phyloP scores from a whole-genome alignment of 2,329 filamentous ascomycete species.

The Metarhizium robertsii region DNA sequence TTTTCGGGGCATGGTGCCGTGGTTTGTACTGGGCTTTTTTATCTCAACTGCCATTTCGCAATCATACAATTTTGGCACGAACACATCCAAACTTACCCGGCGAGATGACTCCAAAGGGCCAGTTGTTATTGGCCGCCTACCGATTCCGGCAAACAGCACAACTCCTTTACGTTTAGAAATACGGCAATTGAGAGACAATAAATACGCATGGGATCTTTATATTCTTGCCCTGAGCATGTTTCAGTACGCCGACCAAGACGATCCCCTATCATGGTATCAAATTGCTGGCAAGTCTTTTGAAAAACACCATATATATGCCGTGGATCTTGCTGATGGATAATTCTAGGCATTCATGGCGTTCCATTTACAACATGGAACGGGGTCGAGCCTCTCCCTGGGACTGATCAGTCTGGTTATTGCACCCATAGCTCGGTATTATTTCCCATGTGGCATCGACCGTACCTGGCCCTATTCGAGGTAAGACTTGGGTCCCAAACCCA shows the following conservation, averaged over 20 bases:
- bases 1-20: background rate
- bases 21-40: constrained; percentile 1
- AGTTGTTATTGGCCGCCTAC: constrained; percentile 35
- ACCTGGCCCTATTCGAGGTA: constrained; percentile 55
- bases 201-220: constrained; percentile 67
- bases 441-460: constrained; percentile 76
- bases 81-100: constrained; percentile 28
- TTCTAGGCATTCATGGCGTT: constrained; percentile 67
- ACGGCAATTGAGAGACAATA: constrained; percentile 51
- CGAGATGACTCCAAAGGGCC: constrained; percentile 25
- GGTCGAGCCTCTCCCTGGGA: constrained; percentile 39
- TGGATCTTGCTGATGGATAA: background rate
- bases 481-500: background rate
- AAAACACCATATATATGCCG: background rate
- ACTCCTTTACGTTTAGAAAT: constrained; percentile 54
- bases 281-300: constrained; percentile 51
- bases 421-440: constrained; percentile 69
- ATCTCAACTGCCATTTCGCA: constrained; percentile 10
- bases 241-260: constrained; percentile 54
- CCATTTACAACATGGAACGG: constrained; percentile 50
- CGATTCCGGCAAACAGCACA: constrained; percentile 27
- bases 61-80: constrained; percentile 43
- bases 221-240: constrained; percentile 66
- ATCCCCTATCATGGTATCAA: constrained; percentile 65
- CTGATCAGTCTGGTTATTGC: constrained; percentile 60